Base-by-base conservation (phyloP, 129 eudicot genomes). In the Pulicaria dysenterica region DNA sequence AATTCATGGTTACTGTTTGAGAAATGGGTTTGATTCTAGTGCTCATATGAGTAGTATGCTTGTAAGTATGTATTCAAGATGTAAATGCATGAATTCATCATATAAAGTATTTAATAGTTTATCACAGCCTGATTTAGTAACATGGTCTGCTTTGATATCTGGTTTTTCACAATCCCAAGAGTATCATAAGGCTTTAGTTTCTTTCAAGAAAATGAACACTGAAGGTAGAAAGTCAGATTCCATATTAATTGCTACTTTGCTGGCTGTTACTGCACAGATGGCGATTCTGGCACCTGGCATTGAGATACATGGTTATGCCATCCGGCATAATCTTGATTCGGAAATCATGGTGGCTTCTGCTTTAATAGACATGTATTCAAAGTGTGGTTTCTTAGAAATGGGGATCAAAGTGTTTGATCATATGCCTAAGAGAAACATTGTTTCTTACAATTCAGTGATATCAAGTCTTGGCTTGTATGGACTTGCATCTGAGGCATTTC, bases 341-440 rank as follows among this genome's bases (percentile, higher is more conserved):
- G 82, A 84, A 13, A 36, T 83, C 58, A 74, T 74, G 69, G 94
- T 92, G 39, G 74, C 91, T 58, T 85, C 96, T 63, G 94, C 94
- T 70, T 89, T 92, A 0, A 72, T 86, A 38, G 96, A 92, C 80
- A 92, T 87, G 98, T 92, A 92, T 69, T 80, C 95, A 4, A 92
- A 89, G 70, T 89, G 98, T 67, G 98, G 98, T 64, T 85, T 92
- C 73, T 67, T 92, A 83, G 86, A 79, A 7, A 38, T 79, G 48
- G 96, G 84, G 16, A 65, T 78, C 74, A 79, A 64, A 41, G 82
- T 85, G 67, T 84, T 83, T 7, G 12, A 75, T 12, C 24, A 15
- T n/a, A 79, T 80, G 82, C 80, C 82, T 34, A 59, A 36, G 34
- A 80, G 77, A 70, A 92, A 83, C 63, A 73, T 83, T 3, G 81